These are phyloP conservation scores for Rubia peregrina DNA, from an alignment of 305 asterid species.

Conservation along the genomic window DNA sequence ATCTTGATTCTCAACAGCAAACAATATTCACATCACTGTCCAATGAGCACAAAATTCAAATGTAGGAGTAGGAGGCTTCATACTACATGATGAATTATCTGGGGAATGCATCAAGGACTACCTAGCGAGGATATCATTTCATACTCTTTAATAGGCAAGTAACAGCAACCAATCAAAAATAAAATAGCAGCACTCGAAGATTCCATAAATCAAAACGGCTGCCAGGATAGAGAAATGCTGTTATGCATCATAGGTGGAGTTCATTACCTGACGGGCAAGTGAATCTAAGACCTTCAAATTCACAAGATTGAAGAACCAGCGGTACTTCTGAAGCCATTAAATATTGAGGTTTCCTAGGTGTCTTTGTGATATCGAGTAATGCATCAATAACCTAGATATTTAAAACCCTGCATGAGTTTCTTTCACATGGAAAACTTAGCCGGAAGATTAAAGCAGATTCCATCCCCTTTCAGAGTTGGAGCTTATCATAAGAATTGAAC, in stretches of 20 bases:
- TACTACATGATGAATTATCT: background rate
- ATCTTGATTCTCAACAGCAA: background rate
- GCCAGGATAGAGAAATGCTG: background rate
- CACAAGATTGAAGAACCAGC: constrained; percentile 88
- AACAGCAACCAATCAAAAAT: background rate
- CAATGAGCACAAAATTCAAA: background rate
- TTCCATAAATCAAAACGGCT: constrained; percentile 8
- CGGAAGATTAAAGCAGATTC: constrained; percentile 4
- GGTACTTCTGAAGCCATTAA: constrained; percentile 86
- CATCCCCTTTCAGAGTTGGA: background rate
- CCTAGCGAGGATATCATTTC: background rate
- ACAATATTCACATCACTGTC: background rate
- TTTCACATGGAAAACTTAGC: background rate
- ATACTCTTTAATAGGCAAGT: background rate
- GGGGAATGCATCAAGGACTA: background rate
- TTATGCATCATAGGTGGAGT: background rate
- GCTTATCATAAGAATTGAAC: background rate
- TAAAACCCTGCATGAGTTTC: constrained; percentile 14
- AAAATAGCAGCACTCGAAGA: background rate
- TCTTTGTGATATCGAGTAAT: constrained; percentile 57
- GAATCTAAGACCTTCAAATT: constrained; percentile 73
- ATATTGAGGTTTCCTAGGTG: constrained; percentile 90
- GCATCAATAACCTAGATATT: constrained; percentile 57
- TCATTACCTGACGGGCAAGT: constrained; percentile 71
- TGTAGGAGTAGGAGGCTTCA: background rate